Evolutionary conservation across 352 stramenopile genomes (phyloP), one percentile per base, ranked within the genome.

Genomic region (Aphanomyces euteiches): DNA sequence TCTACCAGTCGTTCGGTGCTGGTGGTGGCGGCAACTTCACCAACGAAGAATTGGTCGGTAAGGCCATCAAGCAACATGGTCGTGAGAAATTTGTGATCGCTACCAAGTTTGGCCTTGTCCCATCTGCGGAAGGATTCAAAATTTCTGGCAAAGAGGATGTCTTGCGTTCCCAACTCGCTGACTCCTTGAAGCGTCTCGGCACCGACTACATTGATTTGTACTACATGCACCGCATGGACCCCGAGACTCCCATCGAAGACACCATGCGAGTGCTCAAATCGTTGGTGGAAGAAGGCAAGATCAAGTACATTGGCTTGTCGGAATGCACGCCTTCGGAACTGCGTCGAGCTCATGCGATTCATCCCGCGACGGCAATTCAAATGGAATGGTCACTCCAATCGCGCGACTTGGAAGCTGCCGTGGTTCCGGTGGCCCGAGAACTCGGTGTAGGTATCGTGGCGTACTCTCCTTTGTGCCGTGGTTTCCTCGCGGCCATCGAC

Each of bases 191-290:
- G 73, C 82, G 80, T 60, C 74, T 90, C 15, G 76, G 77, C 19
- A 36, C 81, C 45, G 79, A 86, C 56, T 89, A 86, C 56, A 81
- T 92, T 3, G 84, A 90, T 56, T 57, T 92, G 15, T 76, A 89
- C 37, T 92, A 89, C 66, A 87, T 80, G 72, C 84, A 92, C 74
- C 82, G 84, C 38, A 73, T 80, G 3, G 84, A 92, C 72, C 79
- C 81, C 3, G 50, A 40, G 34, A 89, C 80, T 13, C 82, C 84
- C 3, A 90, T 90, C 38, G 83, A 90, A 72, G 85, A 92, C 72
- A 89, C 75, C 12, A 78, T 92, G 45, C 75, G 4, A 7, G 10
- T 10, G 7, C 43, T 77, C 39, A 77, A 77, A 47, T 56, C 37
- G 10, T 56, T 77, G 7, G 48, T 77, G 3, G 45, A 75, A 5